These are phyloP conservation scores for Cutaneotrichosporon arboriforme DNA, from an alignment of 1,284 basidiomycete species.

Conservation along the genomic window DNA sequence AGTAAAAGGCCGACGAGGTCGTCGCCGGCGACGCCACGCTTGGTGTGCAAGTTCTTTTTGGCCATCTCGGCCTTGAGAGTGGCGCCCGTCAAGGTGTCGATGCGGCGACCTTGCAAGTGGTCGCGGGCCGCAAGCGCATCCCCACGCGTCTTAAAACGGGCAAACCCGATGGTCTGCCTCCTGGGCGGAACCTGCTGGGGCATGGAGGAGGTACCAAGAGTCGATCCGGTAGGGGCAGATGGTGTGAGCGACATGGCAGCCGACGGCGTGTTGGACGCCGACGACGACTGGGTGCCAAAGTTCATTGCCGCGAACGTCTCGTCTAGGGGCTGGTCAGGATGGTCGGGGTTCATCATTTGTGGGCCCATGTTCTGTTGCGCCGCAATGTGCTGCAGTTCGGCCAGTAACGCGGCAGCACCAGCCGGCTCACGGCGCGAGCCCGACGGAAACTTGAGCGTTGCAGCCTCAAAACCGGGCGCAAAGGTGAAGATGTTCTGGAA, in stretches of 20 bases:
- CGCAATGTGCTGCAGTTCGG: conserved; percentile 38
- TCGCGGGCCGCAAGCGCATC: conserved; percentile 87
- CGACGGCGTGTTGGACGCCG: conserved; percentile 41
- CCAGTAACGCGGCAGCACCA: conserved; percentile 28
- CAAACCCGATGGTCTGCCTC: conserved; percentile 95
- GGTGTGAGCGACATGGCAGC: conserved; percentile 53
- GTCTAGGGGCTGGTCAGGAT: conserved; percentile 25
- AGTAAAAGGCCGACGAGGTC: conserved; percentile 43
- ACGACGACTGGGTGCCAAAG: conserved; percentile 35
- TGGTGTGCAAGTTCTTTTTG: conserved; percentile 98
- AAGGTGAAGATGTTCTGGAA: conserved; percentile 99
- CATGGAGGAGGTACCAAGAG: conserved; percentile 22
- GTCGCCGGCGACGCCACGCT: conserved; percentile 61
- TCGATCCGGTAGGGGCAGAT: conserved; percentile 32
- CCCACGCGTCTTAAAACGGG: conserved; percentile 82
- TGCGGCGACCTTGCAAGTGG: conserved; percentile 78
- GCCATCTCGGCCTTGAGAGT: conserved; percentile 98
- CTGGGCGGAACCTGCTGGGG: conserved; percentile 33
- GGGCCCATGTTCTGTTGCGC: conserved; percentile 24
- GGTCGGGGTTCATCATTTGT: conserved; percentile 7
- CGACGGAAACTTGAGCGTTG: conserved; percentile 87
- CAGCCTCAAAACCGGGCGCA: conserved; percentile 90
- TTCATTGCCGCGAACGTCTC: conserved; percentile 38
- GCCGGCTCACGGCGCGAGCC: conserved; percentile 31
- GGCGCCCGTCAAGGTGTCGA: conserved; percentile 90